These are phyloP conservation scores for Botryotinia convoluta DNA, from an alignment of 2,329 filamentous ascomycete species.

Conservation along the genomic window DNA sequence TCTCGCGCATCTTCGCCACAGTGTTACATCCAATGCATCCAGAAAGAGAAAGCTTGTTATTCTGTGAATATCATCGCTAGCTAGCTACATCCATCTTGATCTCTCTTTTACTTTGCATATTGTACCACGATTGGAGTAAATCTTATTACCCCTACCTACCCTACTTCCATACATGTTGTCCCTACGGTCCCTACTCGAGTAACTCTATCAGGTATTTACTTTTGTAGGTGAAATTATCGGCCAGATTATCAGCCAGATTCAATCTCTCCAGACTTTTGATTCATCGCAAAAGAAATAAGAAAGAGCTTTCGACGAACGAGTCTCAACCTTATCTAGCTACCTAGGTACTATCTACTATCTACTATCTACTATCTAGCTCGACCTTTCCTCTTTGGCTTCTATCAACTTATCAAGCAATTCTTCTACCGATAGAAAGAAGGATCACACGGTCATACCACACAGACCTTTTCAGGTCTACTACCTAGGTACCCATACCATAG, in stretches of 20 bases:
- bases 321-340: not conserved
- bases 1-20: not conserved
- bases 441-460: conserved; percentile 4
- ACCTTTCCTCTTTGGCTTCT: not conserved
- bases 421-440: not conserved
- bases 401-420: not conserved
- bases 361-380: not conserved
- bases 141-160: not conserved
- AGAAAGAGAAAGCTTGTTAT: not conserved
- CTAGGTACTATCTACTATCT: not conserved
- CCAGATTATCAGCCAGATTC: not conserved
- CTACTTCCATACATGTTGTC: not conserved
- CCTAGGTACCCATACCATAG: not conserved
- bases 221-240: not conserved
- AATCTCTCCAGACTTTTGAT: not conserved
- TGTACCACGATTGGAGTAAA: not conserved
- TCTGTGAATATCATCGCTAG: conserved; percentile 14
- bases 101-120: not conserved
- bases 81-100: not conserved
- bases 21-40: not conserved
- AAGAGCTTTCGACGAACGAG: not conserved
- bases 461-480: not conserved
- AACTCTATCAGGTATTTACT: not conserved
- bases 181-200: not conserved
- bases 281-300: not conserved